phyloP scores from a whole-genome alignment of 306 rosid species.

The Prunus kanzakura region DNA sequence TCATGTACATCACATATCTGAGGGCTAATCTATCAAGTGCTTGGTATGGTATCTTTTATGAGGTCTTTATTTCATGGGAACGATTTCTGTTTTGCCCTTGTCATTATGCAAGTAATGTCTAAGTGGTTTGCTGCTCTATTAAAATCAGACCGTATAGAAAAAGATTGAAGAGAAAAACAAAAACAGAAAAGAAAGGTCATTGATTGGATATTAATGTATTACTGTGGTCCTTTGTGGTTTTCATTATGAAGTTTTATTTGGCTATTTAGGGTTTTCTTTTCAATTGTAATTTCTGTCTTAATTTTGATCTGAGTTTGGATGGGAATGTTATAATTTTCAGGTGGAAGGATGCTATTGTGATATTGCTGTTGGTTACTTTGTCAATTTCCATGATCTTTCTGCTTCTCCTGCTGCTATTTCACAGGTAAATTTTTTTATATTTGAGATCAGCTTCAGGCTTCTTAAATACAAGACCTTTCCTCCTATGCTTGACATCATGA shows the following conservation, averaged over 20 bases:
- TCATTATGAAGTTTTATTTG: conserved; percentile 2
- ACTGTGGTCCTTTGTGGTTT: conserved; percentile 7
- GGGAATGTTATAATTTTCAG: conserved; percentile 45
- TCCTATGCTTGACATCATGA: neutral
- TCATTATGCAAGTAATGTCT: neutral
- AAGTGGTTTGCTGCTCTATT: neutral
- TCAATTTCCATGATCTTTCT: conserved; percentile 61
- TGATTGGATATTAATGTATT: neutral
- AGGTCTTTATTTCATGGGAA: conserved; percentile 20
- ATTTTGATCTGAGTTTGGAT: conserved; percentile 26
- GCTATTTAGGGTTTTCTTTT: neutral
- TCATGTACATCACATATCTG: conserved; percentile 74
- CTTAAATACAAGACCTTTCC: neutral
- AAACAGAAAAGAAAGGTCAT: neutral
- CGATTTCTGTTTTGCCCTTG: conserved; percentile 6
- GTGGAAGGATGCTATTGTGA: conserved; percentile 88
- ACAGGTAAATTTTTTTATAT: conserved; percentile 69
- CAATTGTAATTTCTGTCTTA: conserved; percentile 7
- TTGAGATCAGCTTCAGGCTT: conserved; percentile 2
- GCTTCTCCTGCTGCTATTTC: conserved; percentile 76
- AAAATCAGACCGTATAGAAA: neutral
- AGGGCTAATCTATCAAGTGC: conserved; percentile 55
- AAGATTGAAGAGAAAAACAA: neutral
- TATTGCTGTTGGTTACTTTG: conserved; percentile 60
- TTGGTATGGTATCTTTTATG: conserved; percentile 59